phyloP scores from a whole-genome alignment of 2,329 filamentous ascomycete genomes.

The Paecilomyces fulvus region DNA sequence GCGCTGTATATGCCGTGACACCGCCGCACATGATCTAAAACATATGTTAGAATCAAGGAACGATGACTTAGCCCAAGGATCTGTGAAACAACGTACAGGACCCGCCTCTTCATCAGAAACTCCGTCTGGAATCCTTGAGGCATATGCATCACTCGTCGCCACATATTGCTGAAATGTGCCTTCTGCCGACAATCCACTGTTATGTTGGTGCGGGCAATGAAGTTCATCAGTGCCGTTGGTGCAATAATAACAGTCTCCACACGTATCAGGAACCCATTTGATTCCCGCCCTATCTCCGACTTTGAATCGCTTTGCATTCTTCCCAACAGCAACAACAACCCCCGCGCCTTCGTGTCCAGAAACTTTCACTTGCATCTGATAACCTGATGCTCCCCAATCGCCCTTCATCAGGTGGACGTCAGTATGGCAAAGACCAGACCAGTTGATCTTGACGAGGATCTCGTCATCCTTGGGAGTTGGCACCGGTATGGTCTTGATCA shows the following conservation, averaged over 20 bases:
- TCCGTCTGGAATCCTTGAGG: conserved; percentile 26
- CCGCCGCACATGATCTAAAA: conserved; percentile 32
- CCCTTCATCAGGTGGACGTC: conserved; percentile 8
- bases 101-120: conserved; percentile 8
- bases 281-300: conserved; percentile 1
- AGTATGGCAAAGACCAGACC: conserved; percentile 12
- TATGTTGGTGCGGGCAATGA: conserved; percentile 27
- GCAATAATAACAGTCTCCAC: neutral
- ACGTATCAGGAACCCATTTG: neutral
- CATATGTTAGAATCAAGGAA: conserved; percentile 19
- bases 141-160: conserved; percentile 25
- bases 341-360: conserved; percentile 55
- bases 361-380: conserved; percentile 25
- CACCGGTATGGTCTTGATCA: neutral
- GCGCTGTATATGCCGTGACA: conserved; percentile 22
- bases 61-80: conserved; percentile 5
- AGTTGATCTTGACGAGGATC: conserved; percentile 8
- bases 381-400: neutral
- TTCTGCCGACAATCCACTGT: conserved; percentile 28
- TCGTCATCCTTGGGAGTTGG: neutral
- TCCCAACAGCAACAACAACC: conserved; percentile 48
- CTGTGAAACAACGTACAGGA: neutral
- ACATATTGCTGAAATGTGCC: conserved; percentile 32
- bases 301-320: conserved; percentile 32
- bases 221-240: conserved; percentile 25